Evolutionary conservation across 768 basidiomycete species (phyloP).

Genomic region (Phaeolepiota aurea): DNA sequence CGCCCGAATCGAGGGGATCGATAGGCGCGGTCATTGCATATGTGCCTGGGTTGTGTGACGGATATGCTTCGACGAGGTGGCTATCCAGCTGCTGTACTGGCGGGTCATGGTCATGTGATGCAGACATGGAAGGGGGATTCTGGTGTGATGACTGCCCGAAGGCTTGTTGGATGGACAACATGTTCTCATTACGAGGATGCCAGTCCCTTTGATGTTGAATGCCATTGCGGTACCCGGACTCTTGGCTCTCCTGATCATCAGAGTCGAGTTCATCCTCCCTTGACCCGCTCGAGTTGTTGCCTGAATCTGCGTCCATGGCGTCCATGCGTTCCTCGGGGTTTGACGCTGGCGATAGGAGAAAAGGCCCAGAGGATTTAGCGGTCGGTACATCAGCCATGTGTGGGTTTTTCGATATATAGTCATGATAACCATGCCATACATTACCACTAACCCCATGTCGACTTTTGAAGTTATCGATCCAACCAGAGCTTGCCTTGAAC

Average conservation of each 20-base stretch:
- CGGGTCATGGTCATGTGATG: not conserved
- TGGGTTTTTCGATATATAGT: not conserved
- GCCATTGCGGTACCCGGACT: not conserved
- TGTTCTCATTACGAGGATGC: not conserved
- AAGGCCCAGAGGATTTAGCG: not conserved
- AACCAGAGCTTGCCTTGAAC: conserved; percentile 89
- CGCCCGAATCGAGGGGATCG: not conserved
- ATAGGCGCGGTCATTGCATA: not conserved
- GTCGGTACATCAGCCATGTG: not conserved
- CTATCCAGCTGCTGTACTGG: not conserved
- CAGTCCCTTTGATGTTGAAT: not conserved
- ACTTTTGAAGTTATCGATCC: conserved; percentile 89
- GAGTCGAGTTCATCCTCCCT: not conserved
- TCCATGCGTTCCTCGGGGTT: not conserved
- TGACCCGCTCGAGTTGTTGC: not conserved
- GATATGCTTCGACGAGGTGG: not conserved
- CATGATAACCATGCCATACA: conserved; percentile 18
- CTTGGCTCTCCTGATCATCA: not conserved
- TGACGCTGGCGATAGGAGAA: not conserved
- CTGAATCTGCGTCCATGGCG: not conserved
- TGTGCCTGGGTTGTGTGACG: not conserved
- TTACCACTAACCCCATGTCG: conserved; percentile 71
- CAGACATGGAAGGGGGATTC: not conserved
- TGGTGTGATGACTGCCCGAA: not conserved
- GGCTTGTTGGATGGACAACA: not conserved